A percentile compares a stretch with the other conserved stretches of the same genome.
These are phyloP conservation scores for Oryza longistaminata DNA, from an alignment of 176 grass and related monocot species.

Conservation along the genomic window DNA sequence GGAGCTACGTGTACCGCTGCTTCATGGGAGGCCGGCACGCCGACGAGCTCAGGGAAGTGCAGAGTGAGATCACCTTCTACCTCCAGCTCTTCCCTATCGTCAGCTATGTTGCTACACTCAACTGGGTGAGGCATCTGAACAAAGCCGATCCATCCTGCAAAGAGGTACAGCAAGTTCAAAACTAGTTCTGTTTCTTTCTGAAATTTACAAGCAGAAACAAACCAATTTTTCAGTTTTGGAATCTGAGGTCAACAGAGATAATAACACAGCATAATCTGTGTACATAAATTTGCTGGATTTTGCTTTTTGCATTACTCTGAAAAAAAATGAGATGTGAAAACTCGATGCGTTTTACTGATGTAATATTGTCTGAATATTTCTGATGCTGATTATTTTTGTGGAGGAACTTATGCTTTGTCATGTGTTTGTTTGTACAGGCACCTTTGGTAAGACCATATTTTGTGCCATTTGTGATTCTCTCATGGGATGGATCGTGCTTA, in stretches of 20 bases:
- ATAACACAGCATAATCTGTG: not conserved
- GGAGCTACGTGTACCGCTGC: constrained; percentile 60
- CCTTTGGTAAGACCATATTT: constrained; percentile 52
- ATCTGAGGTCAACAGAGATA: not conserved
- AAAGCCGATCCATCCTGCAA: constrained; percentile 20
- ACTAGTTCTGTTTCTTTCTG: not conserved
- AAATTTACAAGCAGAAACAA: not conserved
- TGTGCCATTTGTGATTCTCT: constrained; percentile 26
- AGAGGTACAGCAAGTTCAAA: constrained; percentile 37
- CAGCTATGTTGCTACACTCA: constrained; percentile 57
- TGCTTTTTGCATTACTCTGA: not conserved
- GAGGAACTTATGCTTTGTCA: not conserved
- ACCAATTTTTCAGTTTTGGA: not conserved
- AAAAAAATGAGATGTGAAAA: not conserved
- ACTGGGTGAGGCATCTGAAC: constrained; percentile 40
- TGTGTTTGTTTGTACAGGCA: constrained; percentile 45
- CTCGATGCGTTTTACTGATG: not conserved
- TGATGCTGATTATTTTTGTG: not conserved
- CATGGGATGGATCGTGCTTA: constrained; percentile 27
- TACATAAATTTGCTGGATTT: not conserved
- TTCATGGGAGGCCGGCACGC: constrained; percentile 60
- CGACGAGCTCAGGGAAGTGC: constrained; percentile 64
- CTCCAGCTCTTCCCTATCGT: constrained; percentile 72
- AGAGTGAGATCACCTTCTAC: constrained; percentile 74
- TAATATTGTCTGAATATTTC: not conserved